Evolutionary conservation across 1,139 yeast genomes (phyloP).

Genomic region (Blastobotrys proliferans): DNA sequence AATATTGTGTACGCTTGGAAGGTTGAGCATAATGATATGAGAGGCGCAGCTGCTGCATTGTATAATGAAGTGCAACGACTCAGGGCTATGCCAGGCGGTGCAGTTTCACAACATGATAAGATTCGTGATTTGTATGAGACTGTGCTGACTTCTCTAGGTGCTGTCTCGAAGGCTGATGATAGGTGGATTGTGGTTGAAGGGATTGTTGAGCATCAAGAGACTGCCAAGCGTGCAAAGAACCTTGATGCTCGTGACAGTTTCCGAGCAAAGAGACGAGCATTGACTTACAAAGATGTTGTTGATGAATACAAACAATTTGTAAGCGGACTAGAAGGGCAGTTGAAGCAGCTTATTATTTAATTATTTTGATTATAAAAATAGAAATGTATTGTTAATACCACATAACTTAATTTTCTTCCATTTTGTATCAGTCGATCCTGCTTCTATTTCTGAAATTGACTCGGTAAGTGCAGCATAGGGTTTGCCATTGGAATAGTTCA

Average conservation of each 20-base stretch:
- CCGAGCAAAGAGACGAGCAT: slow-evolving; percentile 18
- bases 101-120: background rate
- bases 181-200: slow-evolving; percentile 31
- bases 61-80: slow-evolving; percentile 12
- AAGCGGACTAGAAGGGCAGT: slow-evolving; percentile 9
- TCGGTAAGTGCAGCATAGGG: no score
- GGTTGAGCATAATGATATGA: slow-evolving; percentile 31
- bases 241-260: slow-evolving; percentile 13
- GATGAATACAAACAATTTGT: slow-evolving; percentile 20
- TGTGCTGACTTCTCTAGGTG: slow-evolving; percentile 30
- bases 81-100: slow-evolving; percentile 9
- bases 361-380: background rate
- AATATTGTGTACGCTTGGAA: slow-evolving; percentile 33
- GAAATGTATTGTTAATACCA: background rate
- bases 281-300: slow-evolving; percentile 20
- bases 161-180: slow-evolving; percentile 25
- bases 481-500: no score
- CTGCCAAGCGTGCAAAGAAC: slow-evolving; percentile 6
- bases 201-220: background rate
- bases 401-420: background rate
- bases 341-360: slow-evolving; percentile 6
- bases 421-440: no score
- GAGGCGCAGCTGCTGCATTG: slow-evolving; percentile 24
- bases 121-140: slow-evolving; percentile 22
- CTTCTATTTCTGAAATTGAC: no score